These are phyloP conservation scores for Phytophthora citrophthora DNA, from an alignment of 352 stramenopile genomes.

Conservation along the genomic window DNA sequence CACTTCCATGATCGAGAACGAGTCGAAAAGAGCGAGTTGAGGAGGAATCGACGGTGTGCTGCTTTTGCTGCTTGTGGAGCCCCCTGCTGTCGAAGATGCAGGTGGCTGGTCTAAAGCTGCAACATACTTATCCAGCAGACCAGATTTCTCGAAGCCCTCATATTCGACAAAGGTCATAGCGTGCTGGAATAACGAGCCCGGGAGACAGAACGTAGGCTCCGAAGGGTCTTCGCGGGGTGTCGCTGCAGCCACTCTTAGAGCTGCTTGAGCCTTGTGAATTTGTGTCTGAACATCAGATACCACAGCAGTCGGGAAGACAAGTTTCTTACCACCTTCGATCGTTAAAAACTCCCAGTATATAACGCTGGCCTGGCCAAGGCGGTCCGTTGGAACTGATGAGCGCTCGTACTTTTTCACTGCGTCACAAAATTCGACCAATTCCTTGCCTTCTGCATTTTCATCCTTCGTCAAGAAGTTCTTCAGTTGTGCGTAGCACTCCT, in stretches of 20 bases:
- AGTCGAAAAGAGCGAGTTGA: slow-evolving; percentile 82
- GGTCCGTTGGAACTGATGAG: slow-evolving; percentile 66
- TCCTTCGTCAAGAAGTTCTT: slow-evolving; percentile 80
- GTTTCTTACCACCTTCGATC: slow-evolving; percentile 55
- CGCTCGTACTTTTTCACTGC: slow-evolving; percentile 87
- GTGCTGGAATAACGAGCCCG: slow-evolving; percentile 71
- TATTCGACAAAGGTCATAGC: slow-evolving; percentile 75
- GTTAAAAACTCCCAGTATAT: slow-evolving; percentile 90
- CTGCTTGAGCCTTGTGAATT: slow-evolving; percentile 68
- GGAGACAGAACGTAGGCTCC: slow-evolving; percentile 33
- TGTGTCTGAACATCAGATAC: slow-evolving; percentile 60
- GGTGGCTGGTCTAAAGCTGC: slow-evolving; percentile 61
- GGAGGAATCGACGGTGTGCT: slow-evolving; percentile 54
- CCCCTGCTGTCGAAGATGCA: slow-evolving; percentile 20
- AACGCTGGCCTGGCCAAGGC: slow-evolving; percentile 72
- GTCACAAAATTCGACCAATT: slow-evolving; percentile 84
- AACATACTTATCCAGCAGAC: slow-evolving; percentile 84
- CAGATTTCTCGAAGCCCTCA: slow-evolving; percentile 71
- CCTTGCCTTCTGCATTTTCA: slow-evolving; percentile 56
- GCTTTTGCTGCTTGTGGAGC: slow-evolving; percentile 38
- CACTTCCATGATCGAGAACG: slow-evolving; percentile 89
- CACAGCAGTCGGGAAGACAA: slow-evolving; percentile 70
- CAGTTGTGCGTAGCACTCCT: slow-evolving; percentile 87
- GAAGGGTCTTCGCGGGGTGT: slow-evolving; percentile 12
- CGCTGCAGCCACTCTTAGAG: slow-evolving; percentile 25